Evolutionary conservation across 2,329 filamentous ascomycete species (phyloP), one percentile per base, ranked within the genome.

Genomic region (Fusarium sp.): DNA sequence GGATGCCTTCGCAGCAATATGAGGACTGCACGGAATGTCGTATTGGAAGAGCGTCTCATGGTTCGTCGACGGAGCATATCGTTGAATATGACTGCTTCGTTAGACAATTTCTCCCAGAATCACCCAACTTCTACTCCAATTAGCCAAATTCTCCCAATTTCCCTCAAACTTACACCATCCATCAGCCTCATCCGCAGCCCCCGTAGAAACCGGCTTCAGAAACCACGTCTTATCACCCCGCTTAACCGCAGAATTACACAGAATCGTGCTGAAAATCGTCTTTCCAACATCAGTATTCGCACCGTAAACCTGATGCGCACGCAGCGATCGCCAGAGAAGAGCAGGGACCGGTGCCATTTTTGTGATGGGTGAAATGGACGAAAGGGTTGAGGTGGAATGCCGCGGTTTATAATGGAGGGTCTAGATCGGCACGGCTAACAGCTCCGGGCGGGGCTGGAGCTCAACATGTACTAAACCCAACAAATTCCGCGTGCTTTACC

Each of bases 211-310:
- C 0, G 94, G 94, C 80, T 97, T 97, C 61, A 97, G 80, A 80
- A 93, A 97, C 16, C 88, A 86, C 2, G 91, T 87, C 25, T 83
- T 82, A 50, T 88, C 86, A 25, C 83, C 77, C 12, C 81, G 84
- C 32, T 82, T 84, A 42, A 82, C 83, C 8, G 91, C 87, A 13
- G 91, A 88, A 70, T 89, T 90, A 80, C 90, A 92, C 7, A 97
- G 85, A 18, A 94, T 82, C 0, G 93, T 94, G 4, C 92, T 92
- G 65, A 95, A 88, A 37, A 97, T 89, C 0, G 94, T 97, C 85
- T 97, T 97, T 72, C 94, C 94, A 32, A 96, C 93, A 73, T 93
- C 90, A 1, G 94, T 96, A 77, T 96, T 96, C 52, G 94, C 93
- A 33, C 94, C 94, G 77, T 93, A 97, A 42, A 97, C 85, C 81